phyloP scores from a whole-genome alignment of 345 rosid species.

The Excoecaria agallocha region DNA sequence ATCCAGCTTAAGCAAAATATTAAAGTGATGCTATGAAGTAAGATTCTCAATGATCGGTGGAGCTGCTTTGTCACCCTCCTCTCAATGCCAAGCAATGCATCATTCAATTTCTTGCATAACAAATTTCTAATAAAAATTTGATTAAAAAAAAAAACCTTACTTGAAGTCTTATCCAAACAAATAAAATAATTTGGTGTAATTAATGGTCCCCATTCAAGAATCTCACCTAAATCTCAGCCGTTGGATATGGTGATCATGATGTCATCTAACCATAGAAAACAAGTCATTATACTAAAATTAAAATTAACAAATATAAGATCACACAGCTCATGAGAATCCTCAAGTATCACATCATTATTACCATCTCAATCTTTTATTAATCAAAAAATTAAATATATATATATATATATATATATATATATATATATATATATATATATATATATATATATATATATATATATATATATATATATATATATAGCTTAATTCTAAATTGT shows the following conservation, averaged over 20 bases:
- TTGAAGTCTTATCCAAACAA: constrained; percentile 21
- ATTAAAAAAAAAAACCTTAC: constrained; percentile 1
- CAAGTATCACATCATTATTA: constrained; percentile 23
- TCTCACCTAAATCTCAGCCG: constrained; percentile 22
- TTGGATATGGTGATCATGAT: constrained; percentile 22
- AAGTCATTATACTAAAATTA: constrained; percentile 23
- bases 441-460: no score
- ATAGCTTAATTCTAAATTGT: neutral
- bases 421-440: no score
- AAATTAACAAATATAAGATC: neutral
- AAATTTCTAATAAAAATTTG: neutral
- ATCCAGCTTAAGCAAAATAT: neutral
- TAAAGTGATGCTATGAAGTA: neutral
- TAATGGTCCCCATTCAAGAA: neutral
- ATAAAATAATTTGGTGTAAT: neutral
- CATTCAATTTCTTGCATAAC: neutral
- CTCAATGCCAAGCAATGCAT: neutral
- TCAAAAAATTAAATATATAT: neutral
- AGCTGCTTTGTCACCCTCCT: neutral
- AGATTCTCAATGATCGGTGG: neutral
- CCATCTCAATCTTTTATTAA: neutral
- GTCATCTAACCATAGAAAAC: constrained; percentile 40
- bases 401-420: no score
- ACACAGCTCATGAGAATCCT: constrained; percentile 1
- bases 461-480: no score